phyloP scores from a whole-genome alignment of 106 monocot genomes.

The Cymbidium sinense region DNA sequence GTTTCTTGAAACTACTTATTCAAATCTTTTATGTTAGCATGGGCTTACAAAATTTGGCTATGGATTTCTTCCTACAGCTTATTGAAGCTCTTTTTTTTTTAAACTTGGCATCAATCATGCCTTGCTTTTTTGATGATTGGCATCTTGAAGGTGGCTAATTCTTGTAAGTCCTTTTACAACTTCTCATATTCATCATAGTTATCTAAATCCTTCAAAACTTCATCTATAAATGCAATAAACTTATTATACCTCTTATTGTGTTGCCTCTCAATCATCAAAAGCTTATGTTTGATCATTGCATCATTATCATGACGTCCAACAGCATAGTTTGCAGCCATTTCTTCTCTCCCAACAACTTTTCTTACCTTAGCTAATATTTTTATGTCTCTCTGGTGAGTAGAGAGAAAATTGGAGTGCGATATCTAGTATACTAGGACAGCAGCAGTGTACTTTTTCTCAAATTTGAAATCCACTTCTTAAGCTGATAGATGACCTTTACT shows the following conservation, averaged over 20 bases:
- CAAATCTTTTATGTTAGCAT: slow-evolving; percentile 54
- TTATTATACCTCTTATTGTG: slow-evolving; percentile 90
- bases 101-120: slow-evolving; percentile 72
- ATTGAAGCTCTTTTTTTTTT: slow-evolving; percentile 80
- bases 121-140: slow-evolving; percentile 85
- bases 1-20: slow-evolving; percentile 67
- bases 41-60: slow-evolving; percentile 63
- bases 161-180: slow-evolving; percentile 77
- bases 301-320: slow-evolving; percentile 78
- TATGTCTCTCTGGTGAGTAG: too few relatives aligned
- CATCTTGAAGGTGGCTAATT: slow-evolving; percentile 74
- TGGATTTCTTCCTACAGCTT: slow-evolving; percentile 58
- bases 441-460: too few relatives aligned
- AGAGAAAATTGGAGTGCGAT: too few relatives aligned
- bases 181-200: slow-evolving; percentile 62
- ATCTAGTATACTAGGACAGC: too few relatives aligned
- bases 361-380: slow-evolving; percentile 49
- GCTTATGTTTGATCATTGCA: slow-evolving; percentile 81
- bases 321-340: slow-evolving; percentile 67
- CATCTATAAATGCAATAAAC: slow-evolving; percentile 61
- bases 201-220: slow-evolving; percentile 75
- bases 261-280: slow-evolving; percentile 83
- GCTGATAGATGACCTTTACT: too few relatives aligned
- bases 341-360: slow-evolving; percentile 43
- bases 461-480: too few relatives aligned